Conservation (phyloP, 306 rosid species). For the Gynostemma pentaphyllum region DNA sequence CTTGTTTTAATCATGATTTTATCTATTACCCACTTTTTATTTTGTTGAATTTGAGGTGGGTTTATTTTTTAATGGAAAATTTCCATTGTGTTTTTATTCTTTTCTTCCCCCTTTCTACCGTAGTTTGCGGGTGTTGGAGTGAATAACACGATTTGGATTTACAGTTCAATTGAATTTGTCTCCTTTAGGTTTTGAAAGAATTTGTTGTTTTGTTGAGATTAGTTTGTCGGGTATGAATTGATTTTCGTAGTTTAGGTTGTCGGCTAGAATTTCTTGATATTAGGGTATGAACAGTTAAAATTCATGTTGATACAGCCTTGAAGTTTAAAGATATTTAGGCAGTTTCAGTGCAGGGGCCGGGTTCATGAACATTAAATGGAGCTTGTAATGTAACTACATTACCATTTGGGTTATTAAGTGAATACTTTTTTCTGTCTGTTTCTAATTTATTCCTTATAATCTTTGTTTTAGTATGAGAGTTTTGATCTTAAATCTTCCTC, state of each 20-base stretch:
- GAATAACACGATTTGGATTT: background rate
- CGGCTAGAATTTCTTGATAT: background rate
- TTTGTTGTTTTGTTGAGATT: background rate
- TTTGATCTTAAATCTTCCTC: background rate
- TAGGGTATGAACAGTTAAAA: background rate
- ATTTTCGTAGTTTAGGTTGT: background rate
- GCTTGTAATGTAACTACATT: background rate
- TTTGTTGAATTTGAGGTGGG: background rate
- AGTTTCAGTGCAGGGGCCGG: background rate
- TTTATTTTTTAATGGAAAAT: background rate
- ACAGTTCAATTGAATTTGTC: background rate
- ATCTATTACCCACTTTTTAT: background rate
- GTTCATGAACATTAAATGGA: constrained; percentile 4
- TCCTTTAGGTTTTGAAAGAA: background rate
- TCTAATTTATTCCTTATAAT: background rate
- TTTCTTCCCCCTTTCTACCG: background rate
- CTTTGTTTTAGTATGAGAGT: background rate
- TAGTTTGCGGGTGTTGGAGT: background rate
- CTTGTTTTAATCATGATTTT: background rate
- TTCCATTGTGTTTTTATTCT: background rate
- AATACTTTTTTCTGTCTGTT: background rate
- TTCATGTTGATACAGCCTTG: background rate
- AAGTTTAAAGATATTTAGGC: background rate
- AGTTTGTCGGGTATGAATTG: constrained; percentile 2
- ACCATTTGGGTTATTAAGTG: background rate